phyloP scores from a whole-genome alignment of 2,329 filamentous ascomycete genomes.

The Bipolaris bicolor region DNA sequence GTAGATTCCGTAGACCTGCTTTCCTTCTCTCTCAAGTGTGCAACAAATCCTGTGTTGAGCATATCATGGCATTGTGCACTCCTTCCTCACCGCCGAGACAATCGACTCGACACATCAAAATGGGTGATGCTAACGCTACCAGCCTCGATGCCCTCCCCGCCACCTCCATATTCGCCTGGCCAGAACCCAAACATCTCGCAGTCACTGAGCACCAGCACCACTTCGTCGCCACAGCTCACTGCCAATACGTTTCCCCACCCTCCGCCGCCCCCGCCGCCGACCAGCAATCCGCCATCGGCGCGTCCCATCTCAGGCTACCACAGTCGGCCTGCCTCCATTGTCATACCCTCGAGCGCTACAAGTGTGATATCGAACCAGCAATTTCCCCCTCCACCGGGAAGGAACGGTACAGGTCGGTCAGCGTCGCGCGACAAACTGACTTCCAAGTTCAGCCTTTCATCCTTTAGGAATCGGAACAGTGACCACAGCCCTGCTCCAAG shows the following conservation, averaged over 20 bases:
- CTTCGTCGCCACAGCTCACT: conserved; percentile 48
- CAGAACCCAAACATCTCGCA: conserved; percentile 48
- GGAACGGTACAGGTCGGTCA: conserved; percentile 43
- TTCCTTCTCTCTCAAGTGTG: background rate
- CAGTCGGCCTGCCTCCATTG: conserved; percentile 40
- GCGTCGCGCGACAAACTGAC: conserved; percentile 46
- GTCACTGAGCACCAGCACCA: conserved; percentile 27
- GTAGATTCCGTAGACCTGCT: conserved; percentile 1
- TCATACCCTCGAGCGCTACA: conserved; percentile 45
- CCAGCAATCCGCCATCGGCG: conserved; percentile 35
- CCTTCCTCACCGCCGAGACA: conserved; percentile 4
- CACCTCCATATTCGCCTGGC: conserved; percentile 57
- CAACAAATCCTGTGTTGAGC: conserved; percentile 1
- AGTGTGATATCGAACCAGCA: conserved; percentile 42
- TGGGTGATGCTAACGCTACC: conserved; percentile 26
- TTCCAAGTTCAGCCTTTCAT: conserved; percentile 50
- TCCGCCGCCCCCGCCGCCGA: conserved; percentile 34
- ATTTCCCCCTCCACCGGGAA: conserved; percentile 50
- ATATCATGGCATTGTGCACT: background rate
- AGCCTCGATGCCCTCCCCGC: conserved; percentile 58
- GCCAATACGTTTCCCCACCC: conserved; percentile 47
- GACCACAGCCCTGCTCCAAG: conserved; percentile 43
- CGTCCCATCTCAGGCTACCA: conserved; percentile 40
- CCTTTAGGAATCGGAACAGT: conserved; percentile 45
- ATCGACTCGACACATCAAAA: background rate